phyloP scores from a whole-genome alignment of 371 early-diverging fungal genomes.

The Rhizopus delemar region DNA sequence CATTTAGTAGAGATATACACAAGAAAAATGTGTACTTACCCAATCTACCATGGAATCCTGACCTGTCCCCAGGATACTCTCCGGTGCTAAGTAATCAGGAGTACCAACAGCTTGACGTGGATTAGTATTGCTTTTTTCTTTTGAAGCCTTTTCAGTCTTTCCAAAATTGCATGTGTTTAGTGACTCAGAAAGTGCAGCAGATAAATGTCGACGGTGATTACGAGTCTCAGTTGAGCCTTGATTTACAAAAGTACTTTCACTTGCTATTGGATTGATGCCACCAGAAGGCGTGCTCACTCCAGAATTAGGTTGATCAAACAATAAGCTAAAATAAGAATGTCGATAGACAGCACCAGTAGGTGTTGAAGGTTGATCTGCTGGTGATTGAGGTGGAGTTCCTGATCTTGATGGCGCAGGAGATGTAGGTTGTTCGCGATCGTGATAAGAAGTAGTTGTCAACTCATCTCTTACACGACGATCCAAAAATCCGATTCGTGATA shows the following conservation, averaged over 20 bases:
- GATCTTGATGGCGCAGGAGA: conserved; percentile 51
- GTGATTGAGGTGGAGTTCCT: conserved; percentile 43
- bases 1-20: not conserved
- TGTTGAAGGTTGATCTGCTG: conserved; percentile 14
- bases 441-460: conserved; percentile 30
- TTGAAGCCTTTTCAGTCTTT: conserved; percentile 3
- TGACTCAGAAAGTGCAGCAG: conserved; percentile 23
- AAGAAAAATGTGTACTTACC: conserved; percentile 51
- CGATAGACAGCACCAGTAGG: conserved; percentile 27
- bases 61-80: conserved; percentile 85
- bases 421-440: conserved; percentile 30
- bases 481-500: conserved; percentile 85
- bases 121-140: conserved; percentile 3
- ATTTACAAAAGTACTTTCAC: conserved; percentile 1
- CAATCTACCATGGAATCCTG: conserved; percentile 90
- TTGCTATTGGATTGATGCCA: conserved; percentile 9
- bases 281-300: conserved; percentile 23
- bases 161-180: conserved; percentile 10
- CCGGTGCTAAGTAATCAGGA: conserved; percentile 97
- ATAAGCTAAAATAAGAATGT: conserved; percentile 37
- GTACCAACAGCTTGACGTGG: conserved; percentile 76
- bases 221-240: conserved; percentile 27
- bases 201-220: conserved; percentile 27
- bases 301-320: conserved; percentile 29
- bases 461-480: conserved; percentile 76